phyloP scores from a whole-genome alignment of 305 asterid genomes.

The Solanum hybrid region DNA sequence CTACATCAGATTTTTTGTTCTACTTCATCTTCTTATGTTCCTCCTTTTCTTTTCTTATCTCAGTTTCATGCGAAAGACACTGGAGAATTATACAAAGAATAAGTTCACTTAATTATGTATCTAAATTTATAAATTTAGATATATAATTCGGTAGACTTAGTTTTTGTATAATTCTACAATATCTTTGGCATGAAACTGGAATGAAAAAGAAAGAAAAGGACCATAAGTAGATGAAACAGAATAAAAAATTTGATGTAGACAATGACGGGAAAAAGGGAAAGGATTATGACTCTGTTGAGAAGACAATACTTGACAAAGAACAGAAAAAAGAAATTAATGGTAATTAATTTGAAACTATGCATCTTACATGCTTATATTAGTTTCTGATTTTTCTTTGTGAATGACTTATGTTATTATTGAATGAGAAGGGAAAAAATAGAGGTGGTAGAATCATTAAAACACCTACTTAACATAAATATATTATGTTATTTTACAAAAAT shows the following conservation, averaged over 20 bases:
- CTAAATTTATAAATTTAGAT: too few relatives aligned
- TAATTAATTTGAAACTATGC: too few relatives aligned
- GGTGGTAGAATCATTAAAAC: neutral
- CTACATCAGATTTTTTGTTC: neutral
- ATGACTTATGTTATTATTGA: neutral
- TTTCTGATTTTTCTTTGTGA: neutral
- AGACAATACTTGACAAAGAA: neutral
- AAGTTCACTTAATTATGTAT: too few relatives aligned
- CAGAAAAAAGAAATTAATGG: neutral
- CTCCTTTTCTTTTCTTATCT: neutral
- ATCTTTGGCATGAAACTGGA: neutral
- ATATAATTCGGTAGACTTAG: too few relatives aligned
- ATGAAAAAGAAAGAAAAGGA: too few relatives aligned
- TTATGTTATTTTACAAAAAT: too few relatives aligned
- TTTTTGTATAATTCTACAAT: neutral
- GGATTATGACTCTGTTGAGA: neutral
- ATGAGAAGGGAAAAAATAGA: neutral
- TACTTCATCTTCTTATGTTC: neutral
- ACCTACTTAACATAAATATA: too few relatives aligned
- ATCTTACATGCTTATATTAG: neutral
- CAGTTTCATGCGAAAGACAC: too few relatives aligned
- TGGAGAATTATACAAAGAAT: neutral
- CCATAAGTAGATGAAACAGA: neutral
- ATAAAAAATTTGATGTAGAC: neutral
- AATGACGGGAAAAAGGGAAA: neutral